Base-by-base conservation (phyloP, 2,329 filamentous ascomycete genomes). In the Fusarium camptoceras region DNA sequence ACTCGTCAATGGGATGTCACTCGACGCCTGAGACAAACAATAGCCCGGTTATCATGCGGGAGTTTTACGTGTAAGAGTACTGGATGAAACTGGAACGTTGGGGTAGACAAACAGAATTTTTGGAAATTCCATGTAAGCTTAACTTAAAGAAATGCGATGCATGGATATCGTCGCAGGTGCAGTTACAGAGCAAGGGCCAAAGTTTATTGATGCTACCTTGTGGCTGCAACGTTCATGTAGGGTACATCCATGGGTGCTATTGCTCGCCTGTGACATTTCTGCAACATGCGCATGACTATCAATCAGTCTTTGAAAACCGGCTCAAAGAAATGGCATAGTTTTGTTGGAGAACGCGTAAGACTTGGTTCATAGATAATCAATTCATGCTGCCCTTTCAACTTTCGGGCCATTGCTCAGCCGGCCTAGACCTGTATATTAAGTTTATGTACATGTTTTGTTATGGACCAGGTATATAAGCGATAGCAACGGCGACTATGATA, bases 111-210 rank as follows among this genome's bases (percentile, higher is more conserved):
- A 34, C 39, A 42, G 20, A 34, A 30, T 49, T 43, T 42, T 24
- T 53, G 24, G 43, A 51, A 37, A 68, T 64, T 37, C 34, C 34
- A 37, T 53, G 41, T 44, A 58, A 68, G 43, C 31, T 54, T 55
- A 54, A 55, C 37, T 20, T 31, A 37, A 37, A 46, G 54, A 31
- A 39, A 31, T 42, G 55, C 43, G 30, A 56, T 53, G 55, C 53
- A 28, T 42, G 54, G 30, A 51, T 24, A 43, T 42, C 43, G 64
- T 71, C 44, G 42, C 64, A 68, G 68, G 64, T 68, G 48, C 25
- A 44, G 68, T 71, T 71, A 59, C 67, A 70, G 65, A 44, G 55
- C 58, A 67, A 55, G 41, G 50, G 22, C 61, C 15, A 37, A n/a
- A 25, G 43, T 57, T 56, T 39, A 37, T 63, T 39, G 30, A 53